Evolutionary conservation across 164 flowering plant species (phyloP).

Genomic region (Nymphaea colorata): DNA sequence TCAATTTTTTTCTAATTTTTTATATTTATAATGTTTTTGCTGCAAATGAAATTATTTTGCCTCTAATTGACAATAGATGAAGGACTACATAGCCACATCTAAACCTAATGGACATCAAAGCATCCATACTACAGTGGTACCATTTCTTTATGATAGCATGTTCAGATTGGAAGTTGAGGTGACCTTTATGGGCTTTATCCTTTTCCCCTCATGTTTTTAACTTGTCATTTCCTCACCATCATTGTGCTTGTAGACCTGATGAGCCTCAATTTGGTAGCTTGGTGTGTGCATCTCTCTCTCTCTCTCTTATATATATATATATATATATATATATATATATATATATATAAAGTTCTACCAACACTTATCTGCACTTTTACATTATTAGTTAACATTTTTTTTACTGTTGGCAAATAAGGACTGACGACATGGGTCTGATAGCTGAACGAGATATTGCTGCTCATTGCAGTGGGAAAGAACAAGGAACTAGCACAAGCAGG

Average conservation of each 20-base stretch:
- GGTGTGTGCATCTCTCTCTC: too few relatives aligned
- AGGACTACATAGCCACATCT: slow-evolving; percentile 95
- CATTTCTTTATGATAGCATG: slow-evolving; percentile 96
- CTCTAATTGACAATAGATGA: slow-evolving; percentile 41
- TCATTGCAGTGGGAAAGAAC: slow-evolving; percentile 77
- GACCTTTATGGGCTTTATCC: neutral
- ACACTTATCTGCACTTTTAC: neutral
- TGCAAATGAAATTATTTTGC: neutral
- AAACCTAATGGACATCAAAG: slow-evolving; percentile 98
- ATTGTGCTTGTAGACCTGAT: neutral
- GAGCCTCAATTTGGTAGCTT: neutral
- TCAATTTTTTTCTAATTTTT: too few relatives aligned
- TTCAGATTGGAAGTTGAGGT: slow-evolving; percentile 97
- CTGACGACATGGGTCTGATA: slow-evolving; percentile 96
- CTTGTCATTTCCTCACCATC: neutral
- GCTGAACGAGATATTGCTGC: slow-evolving; percentile 98
- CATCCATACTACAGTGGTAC: slow-evolving; percentile 90
- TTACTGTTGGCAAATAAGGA: slow-evolving; percentile 55
- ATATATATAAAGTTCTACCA: neutral
- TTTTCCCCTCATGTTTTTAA: neutral
- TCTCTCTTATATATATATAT: too few relatives aligned
- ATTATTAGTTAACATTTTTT: neutral
- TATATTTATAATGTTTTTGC: neutral
- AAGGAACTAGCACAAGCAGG: slow-evolving; percentile 54
- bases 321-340: too few relatives aligned